Evolutionary conservation across 768 basidiomycete genomes (phyloP).

Genomic region (Xerocomellus dryophilus): DNA sequence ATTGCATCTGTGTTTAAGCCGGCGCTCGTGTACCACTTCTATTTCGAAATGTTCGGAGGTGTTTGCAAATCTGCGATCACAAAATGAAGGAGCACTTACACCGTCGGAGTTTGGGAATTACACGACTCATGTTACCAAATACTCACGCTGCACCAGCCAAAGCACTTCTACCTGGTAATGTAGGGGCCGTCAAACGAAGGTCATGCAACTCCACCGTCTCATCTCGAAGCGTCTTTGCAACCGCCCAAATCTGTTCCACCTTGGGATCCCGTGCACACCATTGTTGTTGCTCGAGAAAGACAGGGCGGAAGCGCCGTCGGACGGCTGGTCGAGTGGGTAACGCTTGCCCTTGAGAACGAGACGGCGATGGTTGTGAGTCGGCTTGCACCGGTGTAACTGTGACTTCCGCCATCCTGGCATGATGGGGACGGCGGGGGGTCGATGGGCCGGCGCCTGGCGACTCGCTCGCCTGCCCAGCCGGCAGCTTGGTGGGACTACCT

Average conservation of each 20-base stretch:
- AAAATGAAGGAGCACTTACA: too few species aligned
- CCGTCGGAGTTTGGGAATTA: too few species aligned
- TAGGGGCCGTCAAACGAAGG: slow-evolving; percentile 13
- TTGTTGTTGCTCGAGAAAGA: slow-evolving; percentile 49
- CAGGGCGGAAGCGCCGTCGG: slow-evolving; percentile 45
- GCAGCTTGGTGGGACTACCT: slow-evolving; percentile 6
- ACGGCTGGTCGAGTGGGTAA: slow-evolving; percentile 11
- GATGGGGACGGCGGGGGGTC: slow-evolving; percentile 22
- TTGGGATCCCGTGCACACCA: slow-evolving; percentile 45
- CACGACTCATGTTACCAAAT: too few species aligned
- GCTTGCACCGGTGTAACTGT: slow-evolving; percentile 9
- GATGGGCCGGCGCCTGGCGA: slow-evolving; percentile 18
- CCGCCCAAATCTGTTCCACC: slow-evolving; percentile 27
- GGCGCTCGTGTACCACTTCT: slow-evolving; percentile 50
- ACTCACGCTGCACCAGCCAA: neutral
- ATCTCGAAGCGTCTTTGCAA: slow-evolving; percentile 9
- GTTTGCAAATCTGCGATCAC: too few species aligned
- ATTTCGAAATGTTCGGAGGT: too few species aligned
- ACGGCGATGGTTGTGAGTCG: slow-evolving; percentile 26
- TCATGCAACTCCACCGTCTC: slow-evolving; percentile 15
- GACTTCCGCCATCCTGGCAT: slow-evolving; percentile 2
- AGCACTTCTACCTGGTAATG: too few species aligned
- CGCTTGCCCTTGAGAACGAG: slow-evolving; percentile 12
- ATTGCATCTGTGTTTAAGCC: slow-evolving; percentile 62
- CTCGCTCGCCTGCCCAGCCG: neutral